Evolutionary conservation across 805 yeast species (phyloP), one percentile per base, ranked within the genome.

Genomic region (Monosporozyma yasuniensis): DNA sequence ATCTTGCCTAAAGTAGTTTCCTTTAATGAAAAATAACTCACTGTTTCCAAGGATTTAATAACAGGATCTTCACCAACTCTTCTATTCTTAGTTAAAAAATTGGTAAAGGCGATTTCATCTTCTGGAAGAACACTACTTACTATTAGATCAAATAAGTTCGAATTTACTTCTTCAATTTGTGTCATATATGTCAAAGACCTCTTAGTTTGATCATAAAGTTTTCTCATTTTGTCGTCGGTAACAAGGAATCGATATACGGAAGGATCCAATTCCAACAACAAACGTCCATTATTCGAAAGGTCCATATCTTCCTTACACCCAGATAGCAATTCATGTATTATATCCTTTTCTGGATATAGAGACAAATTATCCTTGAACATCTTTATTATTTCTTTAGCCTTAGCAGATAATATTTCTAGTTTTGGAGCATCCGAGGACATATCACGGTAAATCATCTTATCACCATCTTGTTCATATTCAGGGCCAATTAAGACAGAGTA

Each of bases 151-250:
- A 83, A 75, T 44, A 91, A 72, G 54, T 80, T 82, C 1, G 76
- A 71, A 23, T 81, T 81, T 12, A 78, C 77, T 44, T 71, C 74
- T 70, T 93, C 97, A 5, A 93, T 86, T 55, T 89, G 81, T 54
- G 90, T 79, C 59, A 91, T 80, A 61, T 88, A 88, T 14, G 84
- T 68, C n/a, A 90, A 69, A 56, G 89, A 84, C 54, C 96, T 72
- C 64, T 91, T 91, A 0, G 85, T 88, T 60, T 87, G 89, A 48
- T 87, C 76, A 58, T 83, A 71, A 28, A 87, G 67, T 5, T 84
- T 70, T 47, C 76, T 77, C 37, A 75, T 66, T 59, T 80, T 82
- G 1, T 81, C 76, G 47, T 84, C 87, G 4, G 72, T 70, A 14
- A 72, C 72, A 9, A 68, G 56, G 60, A 71, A 56, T 44, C 64